Evolutionary conservation across 75 land plant genomes (phyloP).

Genomic region (Adiantum capillusveneris): DNA sequence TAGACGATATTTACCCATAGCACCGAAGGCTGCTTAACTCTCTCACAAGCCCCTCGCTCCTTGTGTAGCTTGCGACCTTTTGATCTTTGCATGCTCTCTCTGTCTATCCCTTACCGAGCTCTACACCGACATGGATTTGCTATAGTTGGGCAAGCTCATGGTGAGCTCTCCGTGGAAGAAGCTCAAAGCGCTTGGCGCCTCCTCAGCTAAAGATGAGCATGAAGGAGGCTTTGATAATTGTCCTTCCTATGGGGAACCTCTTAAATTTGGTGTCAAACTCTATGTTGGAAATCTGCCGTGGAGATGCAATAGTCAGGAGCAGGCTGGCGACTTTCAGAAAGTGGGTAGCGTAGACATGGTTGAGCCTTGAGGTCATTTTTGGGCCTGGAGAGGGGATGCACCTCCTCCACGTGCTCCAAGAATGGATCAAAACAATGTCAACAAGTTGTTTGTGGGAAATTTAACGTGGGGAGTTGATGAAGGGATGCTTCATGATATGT

Average conservation of each 20-base stretch:
- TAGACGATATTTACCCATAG: no score
- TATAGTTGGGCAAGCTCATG: neutral
- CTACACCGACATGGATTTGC: neutral
- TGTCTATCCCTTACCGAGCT: neutral
- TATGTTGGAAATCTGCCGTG: slow-evolving; percentile 92
- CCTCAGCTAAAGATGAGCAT: neutral
- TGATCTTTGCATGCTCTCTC: neutral
- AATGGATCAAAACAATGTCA: slow-evolving; percentile 30
- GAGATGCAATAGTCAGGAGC: slow-evolving; percentile 58
- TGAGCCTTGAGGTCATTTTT: no score
- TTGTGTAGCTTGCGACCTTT: neutral
- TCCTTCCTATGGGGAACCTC: neutral
- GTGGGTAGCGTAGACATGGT: slow-evolving; percentile 64
- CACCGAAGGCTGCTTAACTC: neutral
- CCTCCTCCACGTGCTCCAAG: slow-evolving; percentile 41
- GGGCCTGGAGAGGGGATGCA: no score
- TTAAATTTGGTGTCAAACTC: slow-evolving; percentile 36
- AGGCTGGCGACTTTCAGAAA: slow-evolving; percentile 65
- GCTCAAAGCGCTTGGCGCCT: neutral
- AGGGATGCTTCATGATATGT: slow-evolving; percentile 45
- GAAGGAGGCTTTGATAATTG: neutral
- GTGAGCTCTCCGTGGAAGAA: neutral
- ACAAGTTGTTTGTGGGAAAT: slow-evolving; percentile 73
- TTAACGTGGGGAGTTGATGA: slow-evolving; percentile 83
- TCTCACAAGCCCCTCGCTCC: neutral